These are phyloP conservation scores for Akanthomyces lecanii DNA, from an alignment of 2,329 filamentous ascomycete genomes.

Conservation along the genomic window DNA sequence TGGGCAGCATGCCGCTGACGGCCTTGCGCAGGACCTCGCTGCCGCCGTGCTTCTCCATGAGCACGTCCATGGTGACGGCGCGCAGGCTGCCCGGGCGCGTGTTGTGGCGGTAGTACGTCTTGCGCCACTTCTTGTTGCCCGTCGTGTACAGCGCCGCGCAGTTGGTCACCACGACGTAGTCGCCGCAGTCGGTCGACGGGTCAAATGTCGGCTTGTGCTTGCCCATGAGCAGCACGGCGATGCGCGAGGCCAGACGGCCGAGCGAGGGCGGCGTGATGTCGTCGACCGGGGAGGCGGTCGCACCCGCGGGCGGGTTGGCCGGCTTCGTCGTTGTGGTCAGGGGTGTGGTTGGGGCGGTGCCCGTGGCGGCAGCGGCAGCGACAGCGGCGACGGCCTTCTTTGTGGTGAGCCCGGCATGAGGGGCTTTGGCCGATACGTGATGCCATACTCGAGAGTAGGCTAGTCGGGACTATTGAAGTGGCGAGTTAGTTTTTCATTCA, in stretches of 20 bases:
- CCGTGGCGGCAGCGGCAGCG: not conserved
- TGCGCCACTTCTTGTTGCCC: slow-evolving; percentile 88
- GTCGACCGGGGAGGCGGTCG: slow-evolving; percentile 14
- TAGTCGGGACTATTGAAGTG: slow-evolving; percentile 68
- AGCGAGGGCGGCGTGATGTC: slow-evolving; percentile 69
- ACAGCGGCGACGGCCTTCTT: slow-evolving; percentile 29
- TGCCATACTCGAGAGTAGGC: slow-evolving; percentile 98
- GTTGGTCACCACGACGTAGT: slow-evolving; percentile 94
- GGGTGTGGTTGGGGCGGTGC: not conserved
- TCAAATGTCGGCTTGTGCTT: slow-evolving; percentile 99
- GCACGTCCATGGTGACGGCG: slow-evolving; percentile 86
- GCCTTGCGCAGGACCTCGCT: slow-evolving; percentile 87
- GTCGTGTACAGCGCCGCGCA: slow-evolving; percentile 84
- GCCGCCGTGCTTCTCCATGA: slow-evolving; percentile 93
- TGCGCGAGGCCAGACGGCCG: slow-evolving; percentile 81
- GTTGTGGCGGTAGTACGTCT: slow-evolving; percentile 92
- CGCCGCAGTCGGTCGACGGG: slow-evolving; percentile 95
- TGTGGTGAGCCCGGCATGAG: slow-evolving; percentile 57
- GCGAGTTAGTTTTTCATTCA: not conserved
- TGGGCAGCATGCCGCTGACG: slow-evolving; percentile 95
- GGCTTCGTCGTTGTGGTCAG: not conserved
- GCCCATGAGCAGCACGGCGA: slow-evolving; percentile 87
- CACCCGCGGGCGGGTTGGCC: not conserved
- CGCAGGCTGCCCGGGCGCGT: slow-evolving; percentile 84
- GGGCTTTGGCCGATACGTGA: slow-evolving; percentile 67